A percentile compares a stretch with the other conserved stretches of the same genome.
These are phyloP conservation scores for Podospora australis DNA, from an alignment of 495 filamentous ascomycete genomes.

Conservation along the genomic window DNA sequence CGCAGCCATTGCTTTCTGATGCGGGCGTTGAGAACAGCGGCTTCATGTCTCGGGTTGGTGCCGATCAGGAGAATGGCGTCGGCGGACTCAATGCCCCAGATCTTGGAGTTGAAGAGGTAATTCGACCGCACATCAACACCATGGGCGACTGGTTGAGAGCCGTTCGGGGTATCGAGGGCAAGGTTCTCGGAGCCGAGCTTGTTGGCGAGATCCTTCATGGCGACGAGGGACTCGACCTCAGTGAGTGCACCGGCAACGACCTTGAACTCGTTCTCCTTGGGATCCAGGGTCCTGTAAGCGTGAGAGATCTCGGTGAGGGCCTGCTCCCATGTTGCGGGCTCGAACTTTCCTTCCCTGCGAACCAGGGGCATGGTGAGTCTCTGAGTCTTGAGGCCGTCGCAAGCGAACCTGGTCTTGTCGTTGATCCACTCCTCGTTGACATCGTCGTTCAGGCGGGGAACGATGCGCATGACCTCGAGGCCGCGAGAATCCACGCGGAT, in stretches of 20 bases:
- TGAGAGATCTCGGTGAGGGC: slow-evolving; percentile 77
- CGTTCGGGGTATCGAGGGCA: slow-evolving; percentile 81
- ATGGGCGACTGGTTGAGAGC: slow-evolving; percentile 78
- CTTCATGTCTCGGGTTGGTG: slow-evolving; percentile 91
- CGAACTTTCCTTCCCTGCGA: slow-evolving; percentile 79
- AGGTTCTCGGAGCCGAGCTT: slow-evolving; percentile 94
- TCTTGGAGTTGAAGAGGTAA: slow-evolving; percentile 93
- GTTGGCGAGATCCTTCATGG: slow-evolving; percentile 94
- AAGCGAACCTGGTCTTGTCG: slow-evolving; percentile 94
- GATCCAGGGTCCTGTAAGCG: slow-evolving; percentile 66
- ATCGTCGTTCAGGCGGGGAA: slow-evolving; percentile 91
- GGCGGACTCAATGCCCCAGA: slow-evolving; percentile 86
- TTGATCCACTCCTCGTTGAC: slow-evolving; percentile 99
- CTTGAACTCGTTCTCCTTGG: slow-evolving; percentile 90
- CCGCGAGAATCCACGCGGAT: slow-evolving; percentile 89
- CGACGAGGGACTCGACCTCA: slow-evolving; percentile 87
- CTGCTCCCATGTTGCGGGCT: slow-evolving; percentile 90
- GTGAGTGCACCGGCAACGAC: slow-evolving; percentile 84
- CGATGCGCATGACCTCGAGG: slow-evolving; percentile 91
- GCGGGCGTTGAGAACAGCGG: slow-evolving; percentile 87
- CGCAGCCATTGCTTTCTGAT: slow-evolving; percentile 97
- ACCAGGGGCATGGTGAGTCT: slow-evolving; percentile 87
- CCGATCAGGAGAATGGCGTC: slow-evolving; percentile 88
- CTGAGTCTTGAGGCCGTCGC: slow-evolving; percentile 94
- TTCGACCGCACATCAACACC: slow-evolving; percentile 91